Conservation (phyloP, 257 asterid genomes). For the Solanum piurae region DNA sequence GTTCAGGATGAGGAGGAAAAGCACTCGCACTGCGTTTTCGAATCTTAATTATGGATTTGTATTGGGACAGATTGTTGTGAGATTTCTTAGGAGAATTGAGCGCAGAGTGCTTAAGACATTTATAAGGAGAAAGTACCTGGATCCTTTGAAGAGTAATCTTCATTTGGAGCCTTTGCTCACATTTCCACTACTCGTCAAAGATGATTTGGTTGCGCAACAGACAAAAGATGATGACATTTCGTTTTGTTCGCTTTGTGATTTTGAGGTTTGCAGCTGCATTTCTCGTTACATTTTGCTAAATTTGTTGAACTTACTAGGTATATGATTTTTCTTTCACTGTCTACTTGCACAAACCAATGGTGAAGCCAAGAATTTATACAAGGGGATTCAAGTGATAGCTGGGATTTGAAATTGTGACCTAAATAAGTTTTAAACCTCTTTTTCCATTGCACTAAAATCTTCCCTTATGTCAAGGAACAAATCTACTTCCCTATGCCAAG, state of each 20-base stretch:
- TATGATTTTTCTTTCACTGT: background rate
- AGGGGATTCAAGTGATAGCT: background rate
- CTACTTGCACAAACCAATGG: background rate
- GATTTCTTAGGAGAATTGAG: slow-evolving; percentile 64
- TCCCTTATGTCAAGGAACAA: background rate
- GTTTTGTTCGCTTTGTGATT: slow-evolving; percentile 80
- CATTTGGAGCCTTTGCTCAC: slow-evolving; percentile 65
- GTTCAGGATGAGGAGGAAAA: slow-evolving; percentile 43
- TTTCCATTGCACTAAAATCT: background rate
- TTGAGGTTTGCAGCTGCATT: slow-evolving; percentile 38
- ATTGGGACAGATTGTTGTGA: slow-evolving; percentile 35
- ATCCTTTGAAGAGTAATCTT: slow-evolving; percentile 43
- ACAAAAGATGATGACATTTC: slow-evolving; percentile 59
- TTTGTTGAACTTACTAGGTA: background rate
- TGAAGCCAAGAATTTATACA: background rate
- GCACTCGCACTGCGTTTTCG: slow-evolving; percentile 9
- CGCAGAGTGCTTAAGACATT: slow-evolving; percentile 58
- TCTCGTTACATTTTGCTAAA: background rate
- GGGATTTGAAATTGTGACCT: background rate
- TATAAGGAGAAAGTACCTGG: slow-evolving; percentile 80
- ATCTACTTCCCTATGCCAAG: background rate
- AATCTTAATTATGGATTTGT: slow-evolving; percentile 31
- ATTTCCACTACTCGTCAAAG: slow-evolving; percentile 54
- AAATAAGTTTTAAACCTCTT: background rate
- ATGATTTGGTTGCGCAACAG: slow-evolving; percentile 46